Evolutionary conservation across 108 stramenopile species (phyloP).

Genomic region (Cyclotella baltica): DNA sequence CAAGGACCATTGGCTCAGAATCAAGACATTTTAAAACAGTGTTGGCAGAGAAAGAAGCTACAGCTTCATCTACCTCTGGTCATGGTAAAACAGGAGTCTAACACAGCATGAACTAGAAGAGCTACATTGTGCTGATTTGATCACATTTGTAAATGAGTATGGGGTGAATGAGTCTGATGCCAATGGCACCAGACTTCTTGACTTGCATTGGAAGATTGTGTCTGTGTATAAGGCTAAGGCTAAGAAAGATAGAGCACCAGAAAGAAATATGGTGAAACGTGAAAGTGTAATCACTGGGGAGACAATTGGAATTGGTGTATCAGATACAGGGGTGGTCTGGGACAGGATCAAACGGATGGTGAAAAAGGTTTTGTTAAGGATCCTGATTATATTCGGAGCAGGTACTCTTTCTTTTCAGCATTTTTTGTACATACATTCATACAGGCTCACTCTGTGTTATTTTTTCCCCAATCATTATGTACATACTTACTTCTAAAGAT

Average conservation of each 20-base stretch:
- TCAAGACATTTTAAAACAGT: too few species aligned
- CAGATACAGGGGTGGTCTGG: background rate
- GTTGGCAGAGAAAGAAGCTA: too few species aligned
- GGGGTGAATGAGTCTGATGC: background rate
- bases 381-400: background rate
- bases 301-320: background rate
- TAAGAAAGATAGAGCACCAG: background rate
- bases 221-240: background rate
- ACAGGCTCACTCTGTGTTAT: background rate
- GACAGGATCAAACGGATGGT: background rate
- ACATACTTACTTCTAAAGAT: too few species aligned
- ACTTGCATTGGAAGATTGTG: background rate
- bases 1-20: too few species aligned
- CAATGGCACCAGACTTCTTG: background rate
- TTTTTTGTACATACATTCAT: background rate
- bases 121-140: too few species aligned
- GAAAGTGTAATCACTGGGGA: background rate
- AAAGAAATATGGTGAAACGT: background rate
- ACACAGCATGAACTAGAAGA: too few species aligned
- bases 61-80: too few species aligned
- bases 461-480: background rate
- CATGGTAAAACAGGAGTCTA: too few species aligned
- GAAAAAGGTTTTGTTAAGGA: background rate
- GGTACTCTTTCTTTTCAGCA: background rate
- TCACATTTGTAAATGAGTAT: background rate